Conservation (phyloP, 345 rosid genomes). For the Kandelia obovata region DNA sequence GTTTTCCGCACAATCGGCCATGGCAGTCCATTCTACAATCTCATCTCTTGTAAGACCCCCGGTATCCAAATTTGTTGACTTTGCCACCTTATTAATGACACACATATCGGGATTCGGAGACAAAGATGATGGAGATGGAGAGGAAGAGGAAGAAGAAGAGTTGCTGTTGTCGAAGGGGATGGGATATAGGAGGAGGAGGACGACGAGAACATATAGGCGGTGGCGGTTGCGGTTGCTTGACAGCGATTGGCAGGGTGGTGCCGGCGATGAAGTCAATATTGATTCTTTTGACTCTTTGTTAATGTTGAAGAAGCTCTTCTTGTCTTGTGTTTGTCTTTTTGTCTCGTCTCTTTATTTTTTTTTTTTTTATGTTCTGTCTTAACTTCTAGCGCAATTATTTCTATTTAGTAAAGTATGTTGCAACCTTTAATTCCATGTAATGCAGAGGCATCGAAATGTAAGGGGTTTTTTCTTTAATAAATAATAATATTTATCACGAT, state of each 20-base stretch:
- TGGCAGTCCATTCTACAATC: constrained; percentile 4
- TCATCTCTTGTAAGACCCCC: neutral
- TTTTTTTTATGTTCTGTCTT: too few species aligned
- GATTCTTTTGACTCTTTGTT: neutral
- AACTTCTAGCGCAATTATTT: too few species aligned
- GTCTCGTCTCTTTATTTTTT: too few species aligned
- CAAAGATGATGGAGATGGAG: neutral
- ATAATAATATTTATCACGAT: too few species aligned
- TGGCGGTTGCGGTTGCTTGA: neutral
- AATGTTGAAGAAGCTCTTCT: too few species aligned
- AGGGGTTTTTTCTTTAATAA: too few species aligned
- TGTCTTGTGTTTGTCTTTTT: too few species aligned
- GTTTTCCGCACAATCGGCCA: neutral
- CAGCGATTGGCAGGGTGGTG: constrained; percentile 9
- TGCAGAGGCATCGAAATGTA: too few species aligned
- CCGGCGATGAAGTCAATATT: constrained; percentile 16
- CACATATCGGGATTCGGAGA: neutral
- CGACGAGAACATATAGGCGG: neutral
- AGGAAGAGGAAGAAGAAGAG: constrained; percentile 1
- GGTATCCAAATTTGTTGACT: neutral
- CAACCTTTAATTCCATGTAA: too few species aligned
- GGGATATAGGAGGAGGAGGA: neutral
- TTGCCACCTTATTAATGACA: neutral
- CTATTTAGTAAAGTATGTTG: too few species aligned
- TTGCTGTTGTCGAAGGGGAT: constrained; percentile 1